These are phyloP conservation scores for Pythium monospermum DNA, from an alignment of 352 stramenopile species.

Conservation along the genomic window DNA sequence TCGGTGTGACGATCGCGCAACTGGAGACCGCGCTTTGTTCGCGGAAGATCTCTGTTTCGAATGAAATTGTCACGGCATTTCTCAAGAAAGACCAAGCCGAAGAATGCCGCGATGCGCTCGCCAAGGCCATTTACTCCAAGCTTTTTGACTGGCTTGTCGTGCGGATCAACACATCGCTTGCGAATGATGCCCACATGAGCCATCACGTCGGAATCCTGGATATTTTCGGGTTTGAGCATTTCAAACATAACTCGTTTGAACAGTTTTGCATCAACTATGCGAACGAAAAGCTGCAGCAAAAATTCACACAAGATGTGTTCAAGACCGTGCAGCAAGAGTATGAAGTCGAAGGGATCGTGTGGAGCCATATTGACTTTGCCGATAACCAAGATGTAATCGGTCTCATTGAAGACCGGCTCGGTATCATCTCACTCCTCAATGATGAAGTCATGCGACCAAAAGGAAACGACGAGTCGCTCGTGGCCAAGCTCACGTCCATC, in stretches of 20 bases:
- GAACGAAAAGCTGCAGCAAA: constrained; percentile 92
- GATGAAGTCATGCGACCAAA: constrained; percentile 87
- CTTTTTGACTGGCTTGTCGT: constrained; percentile 97
- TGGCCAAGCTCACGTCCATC: constrained; percentile 70
- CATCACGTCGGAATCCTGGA: constrained; percentile 89
- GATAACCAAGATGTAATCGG: constrained; percentile 88
- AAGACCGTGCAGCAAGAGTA: constrained; percentile 89
- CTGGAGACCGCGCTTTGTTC: constrained; percentile 70
- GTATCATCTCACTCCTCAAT: constrained; percentile 87
- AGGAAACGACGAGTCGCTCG: constrained; percentile 78
- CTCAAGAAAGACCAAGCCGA: constrained; percentile 84
- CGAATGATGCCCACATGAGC: constrained; percentile 47
- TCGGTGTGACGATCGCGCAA: constrained; percentile 45
- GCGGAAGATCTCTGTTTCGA: constrained; percentile 55
- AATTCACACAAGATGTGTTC: constrained; percentile 89
- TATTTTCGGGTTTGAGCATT: constrained; percentile 95
- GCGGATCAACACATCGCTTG: constrained; percentile 72
- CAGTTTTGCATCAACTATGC: constrained; percentile 93
- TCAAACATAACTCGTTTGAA: constrained; percentile 93
- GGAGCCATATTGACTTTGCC: constrained; percentile 91
- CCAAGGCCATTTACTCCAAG: constrained; percentile 95
- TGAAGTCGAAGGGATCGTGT: constrained; percentile 88
- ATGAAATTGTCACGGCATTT: constrained; percentile 63
- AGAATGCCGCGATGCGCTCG: constrained; percentile 92
- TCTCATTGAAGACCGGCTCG: constrained; percentile 84